Conservation (phyloP, 1,139 yeast genomes). For the Hansenula sp. region DNA sequence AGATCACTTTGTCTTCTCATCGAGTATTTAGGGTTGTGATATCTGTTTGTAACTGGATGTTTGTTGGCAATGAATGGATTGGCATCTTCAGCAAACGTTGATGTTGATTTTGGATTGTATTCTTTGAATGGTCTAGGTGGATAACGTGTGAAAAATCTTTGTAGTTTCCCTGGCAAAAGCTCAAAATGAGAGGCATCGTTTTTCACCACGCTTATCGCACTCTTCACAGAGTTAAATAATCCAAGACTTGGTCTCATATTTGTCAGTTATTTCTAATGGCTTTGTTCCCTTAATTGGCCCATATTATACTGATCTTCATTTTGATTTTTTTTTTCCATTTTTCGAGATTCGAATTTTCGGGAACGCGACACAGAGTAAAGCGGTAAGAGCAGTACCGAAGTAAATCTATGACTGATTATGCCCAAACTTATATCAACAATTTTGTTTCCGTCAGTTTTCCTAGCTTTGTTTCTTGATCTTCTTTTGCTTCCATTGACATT, state of each 20-base stretch:
- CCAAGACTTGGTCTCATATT: conserved; percentile 18
- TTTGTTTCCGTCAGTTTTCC: too few species aligned
- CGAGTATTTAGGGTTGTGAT: conserved; percentile 79
- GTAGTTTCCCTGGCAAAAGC: conserved; percentile 68
- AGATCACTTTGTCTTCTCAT: conserved; percentile 82
- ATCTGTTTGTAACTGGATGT: conserved; percentile 74
- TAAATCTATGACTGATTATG: neutral
- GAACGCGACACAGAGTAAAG: neutral
- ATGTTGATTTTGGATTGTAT: conserved; percentile 63
- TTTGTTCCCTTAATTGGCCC: neutral
- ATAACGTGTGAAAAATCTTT: conserved; percentile 71
- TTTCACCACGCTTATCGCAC: conserved; percentile 23
- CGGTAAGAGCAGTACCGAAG: neutral
- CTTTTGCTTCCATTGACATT: too few species aligned
- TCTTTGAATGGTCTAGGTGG: conserved; percentile 81
- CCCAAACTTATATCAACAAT: neutral
- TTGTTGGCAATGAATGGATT: conserved; percentile 89
- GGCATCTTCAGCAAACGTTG: conserved; percentile 62
- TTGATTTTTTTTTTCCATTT: neutral
- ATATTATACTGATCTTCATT: too few species aligned
- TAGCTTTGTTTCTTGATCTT: too few species aligned
- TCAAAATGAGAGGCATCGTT: conserved; percentile 32
- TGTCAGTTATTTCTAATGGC: neutral
- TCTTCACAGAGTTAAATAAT: conserved; percentile 20
- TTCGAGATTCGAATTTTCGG: neutral